Conservation (phyloP, 352 stramenopile species). For the Nothophytophthora sp. region DNA sequence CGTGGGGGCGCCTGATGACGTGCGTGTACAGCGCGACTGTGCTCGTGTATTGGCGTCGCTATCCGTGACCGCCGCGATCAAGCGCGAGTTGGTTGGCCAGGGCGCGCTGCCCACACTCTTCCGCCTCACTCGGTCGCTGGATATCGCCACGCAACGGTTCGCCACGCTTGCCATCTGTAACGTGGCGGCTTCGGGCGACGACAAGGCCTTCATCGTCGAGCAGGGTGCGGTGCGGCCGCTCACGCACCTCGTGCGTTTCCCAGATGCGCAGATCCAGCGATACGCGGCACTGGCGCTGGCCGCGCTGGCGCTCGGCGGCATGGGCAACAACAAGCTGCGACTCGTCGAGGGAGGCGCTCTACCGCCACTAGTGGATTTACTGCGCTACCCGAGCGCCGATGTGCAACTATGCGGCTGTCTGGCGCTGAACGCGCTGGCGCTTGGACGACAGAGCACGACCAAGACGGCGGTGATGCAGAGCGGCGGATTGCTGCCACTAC, state of each 20-base stretch:
- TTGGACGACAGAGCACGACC: constrained; percentile 84
- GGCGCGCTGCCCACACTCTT: constrained; percentile 89
- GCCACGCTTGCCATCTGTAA: constrained; percentile 96
- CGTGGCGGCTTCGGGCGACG: constrained; percentile 69
- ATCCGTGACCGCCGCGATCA: constrained; percentile 83
- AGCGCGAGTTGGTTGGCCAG: constrained; percentile 87
- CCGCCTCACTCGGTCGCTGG: constrained; percentile 92
- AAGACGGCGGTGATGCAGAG: constrained; percentile 93
- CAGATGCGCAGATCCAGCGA: constrained; percentile 95
- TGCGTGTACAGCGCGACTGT: constrained; percentile 93
- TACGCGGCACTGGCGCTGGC: constrained; percentile 93
- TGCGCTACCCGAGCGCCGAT: constrained; percentile 93
- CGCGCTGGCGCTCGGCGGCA: constrained; percentile 90
- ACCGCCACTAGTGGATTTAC: constrained; percentile 91
- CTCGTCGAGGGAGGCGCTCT: constrained; percentile 94
- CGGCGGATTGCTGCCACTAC: constrained; percentile 85
- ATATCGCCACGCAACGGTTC: constrained; percentile 94
- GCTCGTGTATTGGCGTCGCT: constrained; percentile 92
- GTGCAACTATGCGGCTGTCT: constrained; percentile 94
- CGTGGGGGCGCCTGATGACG: constrained; percentile 79
- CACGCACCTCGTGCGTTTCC: constrained; percentile 94
- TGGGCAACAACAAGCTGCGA: constrained; percentile 92
- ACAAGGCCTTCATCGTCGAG: constrained; percentile 92
- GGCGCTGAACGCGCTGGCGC: constrained; percentile 89
- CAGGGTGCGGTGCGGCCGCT: constrained; percentile 92